Conservation (phyloP, 2,329 filamentous ascomycete genomes). For the Beauveria caledonica region DNA sequence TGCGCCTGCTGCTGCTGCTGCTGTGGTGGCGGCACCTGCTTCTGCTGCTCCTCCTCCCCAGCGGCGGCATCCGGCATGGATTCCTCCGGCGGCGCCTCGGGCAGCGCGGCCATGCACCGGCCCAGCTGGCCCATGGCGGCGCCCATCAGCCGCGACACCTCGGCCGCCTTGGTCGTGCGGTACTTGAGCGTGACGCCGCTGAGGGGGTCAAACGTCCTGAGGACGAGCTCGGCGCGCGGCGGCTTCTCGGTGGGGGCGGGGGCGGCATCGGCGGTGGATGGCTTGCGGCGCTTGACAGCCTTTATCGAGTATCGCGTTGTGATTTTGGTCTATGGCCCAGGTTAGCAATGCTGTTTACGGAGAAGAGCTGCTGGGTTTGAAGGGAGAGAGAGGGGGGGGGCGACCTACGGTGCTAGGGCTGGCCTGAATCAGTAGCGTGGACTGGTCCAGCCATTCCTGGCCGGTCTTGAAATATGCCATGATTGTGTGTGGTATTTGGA, state of each 20-base stretch:
- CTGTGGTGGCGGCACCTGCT: slow-evolving; percentile 20
- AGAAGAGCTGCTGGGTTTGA: neutral
- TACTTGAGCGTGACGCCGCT: slow-evolving; percentile 85
- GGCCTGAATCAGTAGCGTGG: slow-evolving; percentile 74
- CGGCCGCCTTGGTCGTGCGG: slow-evolving; percentile 80
- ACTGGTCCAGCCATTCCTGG: slow-evolving; percentile 88
- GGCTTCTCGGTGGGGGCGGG: slow-evolving; percentile 31
- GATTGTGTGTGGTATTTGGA: neutral
- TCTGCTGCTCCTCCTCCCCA: slow-evolving; percentile 22
- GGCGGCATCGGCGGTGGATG: slow-evolving; percentile 17
- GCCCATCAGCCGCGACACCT: slow-evolving; percentile 71
- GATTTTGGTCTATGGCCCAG: slow-evolving; percentile 63
- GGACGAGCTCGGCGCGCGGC: slow-evolving; percentile 60
- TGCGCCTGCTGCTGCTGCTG: slow-evolving; percentile 10
- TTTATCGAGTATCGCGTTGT: slow-evolving; percentile 84
- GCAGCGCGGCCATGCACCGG: slow-evolving; percentile 55
- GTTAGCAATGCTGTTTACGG: neutral
- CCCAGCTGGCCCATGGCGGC: slow-evolving; percentile 67
- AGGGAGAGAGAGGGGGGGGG: no score
- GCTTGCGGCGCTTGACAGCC: slow-evolving; percentile 25
- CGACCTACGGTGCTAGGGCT: slow-evolving; percentile 68
- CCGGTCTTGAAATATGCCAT: slow-evolving; percentile 82
- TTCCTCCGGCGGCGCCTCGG: slow-evolving; percentile 32
- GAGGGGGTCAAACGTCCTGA: slow-evolving; percentile 84
- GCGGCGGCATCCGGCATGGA: slow-evolving; percentile 16